phyloP scores from a whole-genome alignment of 805 yeast species.

The Pachysolen tannophilus region DNA sequence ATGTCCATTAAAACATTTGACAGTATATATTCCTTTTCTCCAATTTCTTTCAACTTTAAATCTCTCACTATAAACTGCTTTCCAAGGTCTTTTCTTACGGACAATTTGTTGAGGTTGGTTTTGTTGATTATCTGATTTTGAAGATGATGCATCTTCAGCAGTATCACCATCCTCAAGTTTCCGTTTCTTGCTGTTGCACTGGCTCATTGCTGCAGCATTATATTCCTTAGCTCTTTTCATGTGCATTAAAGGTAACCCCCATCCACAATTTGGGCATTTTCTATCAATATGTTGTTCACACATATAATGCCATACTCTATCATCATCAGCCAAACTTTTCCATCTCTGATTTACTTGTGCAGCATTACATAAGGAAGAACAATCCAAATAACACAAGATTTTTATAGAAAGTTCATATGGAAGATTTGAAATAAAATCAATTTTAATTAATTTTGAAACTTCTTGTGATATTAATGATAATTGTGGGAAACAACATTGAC shows the following conservation, averaged over 20 bases:
- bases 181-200: slow-evolving; percentile 19
- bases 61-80: slow-evolving; percentile 86
- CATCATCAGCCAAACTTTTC: slow-evolving; percentile 91
- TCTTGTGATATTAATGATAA: slow-evolving; percentile 79
- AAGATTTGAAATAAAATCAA: slow-evolving; percentile 79
- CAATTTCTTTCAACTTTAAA: slow-evolving; percentile 89
- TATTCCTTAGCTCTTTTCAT: slow-evolving; percentile 65
- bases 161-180: slow-evolving; percentile 18
- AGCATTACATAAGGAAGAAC: slow-evolving; percentile 87
- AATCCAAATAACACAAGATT: slow-evolving; percentile 82
- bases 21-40: slow-evolving; percentile 71
- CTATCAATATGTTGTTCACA: slow-evolving; percentile 97
- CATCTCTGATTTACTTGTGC: slow-evolving; percentile 87
- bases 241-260: slow-evolving; percentile 96
- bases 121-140: slow-evolving; percentile 12
- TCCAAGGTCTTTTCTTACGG: slow-evolving; percentile 79
- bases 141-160: slow-evolving; percentile 10
- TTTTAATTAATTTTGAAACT: slow-evolving; percentile 69
- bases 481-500: slow-evolving; percentile 94
- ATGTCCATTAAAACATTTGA: slow-evolving; percentile 70
- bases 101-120: slow-evolving; percentile 6
- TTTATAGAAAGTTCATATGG: slow-evolving; percentile 84
- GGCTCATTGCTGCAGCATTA: slow-evolving; percentile 14
- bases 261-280: slow-evolving; percentile 96
- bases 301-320: slow-evolving; percentile 96